phyloP scores from a whole-genome alignment of 805 yeast genomes.

The Saccharomycopsis guyanensis region DNA sequence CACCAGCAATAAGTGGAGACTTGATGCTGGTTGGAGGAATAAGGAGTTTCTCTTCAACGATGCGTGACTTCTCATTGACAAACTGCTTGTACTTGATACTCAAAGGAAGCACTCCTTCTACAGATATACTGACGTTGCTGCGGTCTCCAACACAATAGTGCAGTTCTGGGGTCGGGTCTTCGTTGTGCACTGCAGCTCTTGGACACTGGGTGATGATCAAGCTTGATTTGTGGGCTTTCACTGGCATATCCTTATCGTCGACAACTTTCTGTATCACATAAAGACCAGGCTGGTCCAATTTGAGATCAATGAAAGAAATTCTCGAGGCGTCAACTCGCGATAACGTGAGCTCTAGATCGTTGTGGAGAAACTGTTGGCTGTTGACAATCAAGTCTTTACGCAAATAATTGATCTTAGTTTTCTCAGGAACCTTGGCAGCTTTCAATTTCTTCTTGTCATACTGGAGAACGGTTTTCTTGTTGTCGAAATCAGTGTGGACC shows the following conservation, averaged over 20 bases:
- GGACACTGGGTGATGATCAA: slow-evolving; percentile 76
- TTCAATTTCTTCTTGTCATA: slow-evolving; percentile 52
- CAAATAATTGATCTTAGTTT: slow-evolving; percentile 10
- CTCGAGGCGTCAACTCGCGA: slow-evolving; percentile 10
- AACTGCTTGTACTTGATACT: slow-evolving; percentile 47
- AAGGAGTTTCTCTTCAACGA: slow-evolving; percentile 35
- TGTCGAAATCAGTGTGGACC: slow-evolving; percentile 46
- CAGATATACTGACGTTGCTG: slow-evolving; percentile 45
- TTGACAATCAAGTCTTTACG: slow-evolving; percentile 23
- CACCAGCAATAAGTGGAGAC: slow-evolving; percentile 39
- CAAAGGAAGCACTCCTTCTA: slow-evolving; percentile 75
- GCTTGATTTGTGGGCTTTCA: slow-evolving; percentile 54
- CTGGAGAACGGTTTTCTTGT: slow-evolving; percentile 39
- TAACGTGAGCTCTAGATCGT: slow-evolving; percentile 10
- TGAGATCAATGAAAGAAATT: slow-evolving; percentile 43
- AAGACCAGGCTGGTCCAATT: slow-evolving; percentile 64
- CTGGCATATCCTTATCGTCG: slow-evolving; percentile 56
- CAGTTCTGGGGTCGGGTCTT: slow-evolving; percentile 25
- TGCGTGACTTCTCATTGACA: slow-evolving; percentile 30
- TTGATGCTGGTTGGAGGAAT: slow-evolving; percentile 42
- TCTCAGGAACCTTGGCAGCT: slow-evolving; percentile 24
- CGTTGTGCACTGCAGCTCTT: slow-evolving; percentile 41
- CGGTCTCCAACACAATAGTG: slow-evolving; percentile 55
- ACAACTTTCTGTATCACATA: slow-evolving; percentile 62
- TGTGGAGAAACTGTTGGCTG: slow-evolving; percentile 22